Percentiles rank a stretch among this genome's conserved stretches.
phyloP scores from a whole-genome alignment of 148 eudicot species.

The Diospyros lotus region DNA sequence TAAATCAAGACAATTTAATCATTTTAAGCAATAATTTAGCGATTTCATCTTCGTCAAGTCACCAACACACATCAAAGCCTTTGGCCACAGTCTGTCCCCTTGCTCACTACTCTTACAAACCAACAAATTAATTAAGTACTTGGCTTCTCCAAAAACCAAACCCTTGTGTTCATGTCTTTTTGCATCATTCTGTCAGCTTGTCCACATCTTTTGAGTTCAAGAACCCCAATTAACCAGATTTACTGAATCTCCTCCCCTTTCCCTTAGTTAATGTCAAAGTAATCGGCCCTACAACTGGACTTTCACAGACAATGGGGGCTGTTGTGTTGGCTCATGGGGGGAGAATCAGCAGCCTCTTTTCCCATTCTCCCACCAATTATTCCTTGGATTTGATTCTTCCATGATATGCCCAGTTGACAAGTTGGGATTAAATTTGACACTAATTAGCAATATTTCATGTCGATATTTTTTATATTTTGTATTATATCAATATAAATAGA shows the following conservation, averaged over 20 bases:
- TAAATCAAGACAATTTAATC: too few species aligned
- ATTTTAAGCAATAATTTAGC: not conserved
- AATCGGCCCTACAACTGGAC: conserved; percentile 10
- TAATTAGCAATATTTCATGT: too few species aligned
- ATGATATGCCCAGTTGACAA: not conserved
- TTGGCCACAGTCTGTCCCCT: not conserved
- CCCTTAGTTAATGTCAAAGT: too few species aligned
- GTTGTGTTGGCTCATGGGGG: conserved; percentile 17
- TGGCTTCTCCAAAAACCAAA: too few species aligned
- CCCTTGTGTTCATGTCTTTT: not conserved
- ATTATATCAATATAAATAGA: too few species aligned
- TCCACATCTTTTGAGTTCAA: not conserved
- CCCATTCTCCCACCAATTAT: conserved; percentile 13
- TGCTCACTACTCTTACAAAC: not conserved
- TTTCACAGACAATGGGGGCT: conserved; percentile 15
- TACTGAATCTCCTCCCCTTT: not conserved
- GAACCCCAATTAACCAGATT: too few species aligned
- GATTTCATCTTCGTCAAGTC: not conserved
- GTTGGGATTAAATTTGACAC: too few species aligned
- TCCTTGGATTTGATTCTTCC: conserved; percentile 17
- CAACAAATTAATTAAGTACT: too few species aligned
- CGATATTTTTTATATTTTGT: too few species aligned
- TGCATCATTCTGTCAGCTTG: not conserved
- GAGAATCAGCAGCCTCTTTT: not conserved
- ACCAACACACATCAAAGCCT: not conserved